Base-by-base conservation (phyloP, 164 flowering plant species). In the Tetrastigma voinierianum region DNA sequence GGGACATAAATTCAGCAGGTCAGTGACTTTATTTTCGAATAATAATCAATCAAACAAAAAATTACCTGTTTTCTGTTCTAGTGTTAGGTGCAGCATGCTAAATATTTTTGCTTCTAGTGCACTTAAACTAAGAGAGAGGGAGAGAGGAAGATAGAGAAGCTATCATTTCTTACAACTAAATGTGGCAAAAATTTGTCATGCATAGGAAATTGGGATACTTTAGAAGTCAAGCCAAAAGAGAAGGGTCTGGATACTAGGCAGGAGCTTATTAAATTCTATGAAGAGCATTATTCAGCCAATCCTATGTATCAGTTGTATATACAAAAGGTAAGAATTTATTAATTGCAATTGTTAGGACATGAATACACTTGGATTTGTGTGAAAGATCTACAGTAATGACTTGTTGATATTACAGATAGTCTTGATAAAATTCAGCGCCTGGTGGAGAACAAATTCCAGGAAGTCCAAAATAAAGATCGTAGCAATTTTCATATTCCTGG, bases 1-100 rank as follows among this genome's bases (percentile, higher is more conserved):
- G 90, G 90, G 71, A 76, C 96, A 91, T 75, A 91, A 91, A 74
- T 94, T 91, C 65, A 81, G 90, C 98, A 81, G 98, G 98, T 90
- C 23, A 63, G 77, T 43, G 45, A 40, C 9, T 43, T 47, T 44
- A 43, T 51, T 5, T 46, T 62, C 64, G 19, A 40, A 51, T 4
- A 17, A 20, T 60, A 52, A 51, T n/a, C 18, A 51, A 59, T 32
- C 6, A 32, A 32, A 7, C 40, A 32, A 32, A 32, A 32, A 32
- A 32, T 32, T 32, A 32, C 4, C 0, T 32, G 6, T 32, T 32
- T 32, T 32, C 40, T 32, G 40, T 32, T 3, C 40, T 32, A 32
- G 8, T 0, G 40, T 32, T 7, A 3, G 40, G 40, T 32, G 40
- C 40, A 32, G 40, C 40, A 4, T 32, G 40, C 6, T 32, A 32